Percentiles rank a stretch among this genome's conserved stretches.
Conservation (phyloP, 163 green algal species). For the Smithsoniella earleae region DNA sequence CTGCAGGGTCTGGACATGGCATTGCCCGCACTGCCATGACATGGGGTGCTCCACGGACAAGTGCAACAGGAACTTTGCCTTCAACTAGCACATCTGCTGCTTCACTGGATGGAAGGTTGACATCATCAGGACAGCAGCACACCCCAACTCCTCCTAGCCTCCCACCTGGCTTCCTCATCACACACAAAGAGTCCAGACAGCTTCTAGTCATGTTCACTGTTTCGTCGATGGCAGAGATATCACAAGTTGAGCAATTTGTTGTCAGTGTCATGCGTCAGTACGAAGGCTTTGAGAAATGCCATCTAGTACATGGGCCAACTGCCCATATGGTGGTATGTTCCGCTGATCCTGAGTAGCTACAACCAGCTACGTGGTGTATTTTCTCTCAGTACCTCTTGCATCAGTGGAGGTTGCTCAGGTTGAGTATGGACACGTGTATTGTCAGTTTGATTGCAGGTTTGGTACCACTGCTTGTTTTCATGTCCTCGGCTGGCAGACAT, state of each 20-base stretch:
- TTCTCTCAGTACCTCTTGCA: not conserved
- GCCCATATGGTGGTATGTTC: not conserved
- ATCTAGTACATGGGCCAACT: not conserved
- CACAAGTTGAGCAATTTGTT: not conserved
- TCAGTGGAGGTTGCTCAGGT: not conserved
- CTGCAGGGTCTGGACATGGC: not conserved
- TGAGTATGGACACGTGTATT: not conserved
- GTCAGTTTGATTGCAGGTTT: not conserved
- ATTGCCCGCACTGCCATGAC: too few relatives aligned
- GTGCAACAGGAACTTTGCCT: not conserved
- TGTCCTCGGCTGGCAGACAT: not conserved
- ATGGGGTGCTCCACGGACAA: not conserved
- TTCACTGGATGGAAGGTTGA: not conserved
- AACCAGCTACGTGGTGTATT: too few relatives aligned
- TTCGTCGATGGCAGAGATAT: not conserved
- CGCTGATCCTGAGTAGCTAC: too few relatives aligned
- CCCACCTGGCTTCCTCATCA: not conserved
- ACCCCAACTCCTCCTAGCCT: not conserved
- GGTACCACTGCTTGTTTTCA: constrained; percentile 18
- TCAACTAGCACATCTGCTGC: constrained; percentile 13
- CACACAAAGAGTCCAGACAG: not conserved
- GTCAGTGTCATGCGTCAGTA: not conserved
- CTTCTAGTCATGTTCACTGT: constrained; percentile 9
- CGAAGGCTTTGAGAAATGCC: constrained; percentile 20
- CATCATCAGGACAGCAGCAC: not conserved